These are phyloP conservation scores for Ramalina peruviana DNA, from an alignment of 495 filamentous ascomycete species.

Conservation along the genomic window DNA sequence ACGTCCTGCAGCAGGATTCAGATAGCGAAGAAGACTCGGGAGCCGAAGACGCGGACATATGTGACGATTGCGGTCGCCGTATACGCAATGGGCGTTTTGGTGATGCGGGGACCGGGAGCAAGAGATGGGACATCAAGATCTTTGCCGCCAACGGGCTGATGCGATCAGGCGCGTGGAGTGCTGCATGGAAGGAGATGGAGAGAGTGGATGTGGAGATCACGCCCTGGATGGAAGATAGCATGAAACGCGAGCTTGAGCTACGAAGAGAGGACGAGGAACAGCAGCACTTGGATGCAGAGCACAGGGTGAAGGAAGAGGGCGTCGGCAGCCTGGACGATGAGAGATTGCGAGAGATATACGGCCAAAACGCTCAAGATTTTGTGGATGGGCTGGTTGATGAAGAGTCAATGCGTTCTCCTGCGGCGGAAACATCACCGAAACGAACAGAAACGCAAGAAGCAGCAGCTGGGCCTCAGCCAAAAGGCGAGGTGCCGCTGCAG, in stretches of 20 bases:
- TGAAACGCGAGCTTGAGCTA: conserved; percentile 32
- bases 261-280: conserved; percentile 31
- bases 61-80: conserved; percentile 18
- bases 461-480: neutral
- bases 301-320: conserved; percentile 40
- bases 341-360: conserved; percentile 38
- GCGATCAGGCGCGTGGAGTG: conserved; percentile 80
- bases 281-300: conserved; percentile 9
- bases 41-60: conserved; percentile 33
- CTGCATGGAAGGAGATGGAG: conserved; percentile 96
- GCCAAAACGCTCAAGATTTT: conserved; percentile 22
- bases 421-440: conserved; percentile 30
- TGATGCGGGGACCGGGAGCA: conserved; percentile 20
- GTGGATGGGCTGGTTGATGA: conserved; percentile 19
- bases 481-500: conserved; percentile 24
- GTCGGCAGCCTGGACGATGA: conserved; percentile 34
- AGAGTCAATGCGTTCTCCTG: conserved; percentile 31
- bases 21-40: conserved; percentile 25
- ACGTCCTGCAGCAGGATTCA: conserved; percentile 16
- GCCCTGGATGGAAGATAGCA: conserved; percentile 46
- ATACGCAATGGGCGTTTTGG: conserved; percentile 18
- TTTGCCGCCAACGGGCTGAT: conserved; percentile 92
- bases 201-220: conserved; percentile 86
- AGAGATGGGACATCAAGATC: conserved; percentile 72
- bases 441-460: conserved; percentile 28